Evolutionary conservation across 1,139 yeast species (phyloP).

Genomic region (Magnusiomyces fungicola): DNA sequence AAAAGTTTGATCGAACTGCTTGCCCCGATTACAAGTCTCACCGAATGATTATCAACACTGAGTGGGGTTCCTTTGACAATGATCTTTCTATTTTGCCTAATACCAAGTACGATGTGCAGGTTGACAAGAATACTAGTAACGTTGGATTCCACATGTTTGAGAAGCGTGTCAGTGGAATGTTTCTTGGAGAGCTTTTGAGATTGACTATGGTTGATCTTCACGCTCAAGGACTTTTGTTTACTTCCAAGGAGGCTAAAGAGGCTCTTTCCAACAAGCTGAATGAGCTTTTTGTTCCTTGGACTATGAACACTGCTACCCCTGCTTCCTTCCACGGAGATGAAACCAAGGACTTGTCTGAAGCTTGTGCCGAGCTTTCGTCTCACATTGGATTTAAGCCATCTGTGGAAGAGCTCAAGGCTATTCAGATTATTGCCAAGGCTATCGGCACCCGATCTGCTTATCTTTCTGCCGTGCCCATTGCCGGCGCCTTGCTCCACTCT

Average conservation of each 20-base stretch:
- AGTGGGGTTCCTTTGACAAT: conserved; percentile 96
- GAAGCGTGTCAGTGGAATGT: conserved; percentile 91
- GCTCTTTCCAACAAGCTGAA: conserved; percentile 35
- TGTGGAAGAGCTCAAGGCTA: conserved; percentile 57
- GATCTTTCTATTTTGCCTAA: conserved; percentile 61
- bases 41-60: conserved; percentile 86
- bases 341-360: conserved; percentile 58
- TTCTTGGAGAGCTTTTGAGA: conserved; percentile 81
- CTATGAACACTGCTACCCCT: conserved; percentile 71
- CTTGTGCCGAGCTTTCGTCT: conserved; percentile 24
- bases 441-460: conserved; percentile 80
- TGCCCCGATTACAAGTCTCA: conserved; percentile 30
- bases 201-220: conserved; percentile 63
- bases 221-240: conserved; percentile 47
- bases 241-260: not conserved
- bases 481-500: conserved; percentile 61
- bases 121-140: conserved; percentile 72
- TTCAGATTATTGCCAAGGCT: conserved; percentile 67
- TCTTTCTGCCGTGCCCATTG: conserved; percentile 79
- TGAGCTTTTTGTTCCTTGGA: conserved; percentile 57
- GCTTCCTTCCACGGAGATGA: conserved; percentile 80
- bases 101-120: conserved; percentile 62
- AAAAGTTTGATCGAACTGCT: conserved; percentile 50
- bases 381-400: conserved; percentile 38
- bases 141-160: conserved; percentile 85